Percentiles rank a stretch among this genome's conserved stretches.
phyloP scores from a whole-genome alignment of 2,329 filamentous ascomycete genomes.

The Ophiostoma angusticollis region DNA sequence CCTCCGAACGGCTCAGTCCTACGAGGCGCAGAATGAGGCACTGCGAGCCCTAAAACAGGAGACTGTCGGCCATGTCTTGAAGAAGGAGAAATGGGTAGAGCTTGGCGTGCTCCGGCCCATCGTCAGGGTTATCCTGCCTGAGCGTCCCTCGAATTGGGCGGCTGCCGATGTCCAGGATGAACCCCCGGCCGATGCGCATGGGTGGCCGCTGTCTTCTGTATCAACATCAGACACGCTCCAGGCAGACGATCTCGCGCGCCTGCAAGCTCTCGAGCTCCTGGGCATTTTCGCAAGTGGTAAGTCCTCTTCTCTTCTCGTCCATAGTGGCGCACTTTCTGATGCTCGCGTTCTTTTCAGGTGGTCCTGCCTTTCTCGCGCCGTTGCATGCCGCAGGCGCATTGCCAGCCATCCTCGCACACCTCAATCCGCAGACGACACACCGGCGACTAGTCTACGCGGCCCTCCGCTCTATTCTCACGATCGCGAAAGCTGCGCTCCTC shows the following conservation, averaged over 20 bases:
- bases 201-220: constrained; percentile 8
- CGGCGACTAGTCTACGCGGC: constrained; percentile 58
- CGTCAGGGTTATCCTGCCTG: constrained; percentile 32
- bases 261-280: constrained; percentile 76
- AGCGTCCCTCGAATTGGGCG: constrained; percentile 17
- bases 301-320: constrained; percentile 13
- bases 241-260: constrained; percentile 53
- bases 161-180: constrained; percentile 16
- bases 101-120: constrained; percentile 53
- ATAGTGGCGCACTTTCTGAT: neutral
- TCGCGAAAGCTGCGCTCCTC: constrained; percentile 43
- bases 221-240: constrained; percentile 29
- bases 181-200: constrained; percentile 24
- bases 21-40: constrained; percentile 41
- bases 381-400: constrained; percentile 56
- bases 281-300: constrained; percentile 74
- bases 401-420: constrained; percentile 54
- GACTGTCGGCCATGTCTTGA: constrained; percentile 73
- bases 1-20: constrained; percentile 40
- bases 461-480: constrained; percentile 58
- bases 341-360: constrained; percentile 39
- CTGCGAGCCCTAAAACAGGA: constrained; percentile 76
- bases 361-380: constrained; percentile 63
- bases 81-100: constrained; percentile 67
- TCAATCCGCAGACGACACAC: constrained; percentile 53